Evolutionary conservation across 2,329 filamentous ascomycete genomes (phyloP).

Genomic region (Pseudodiploospora longispora): DNA sequence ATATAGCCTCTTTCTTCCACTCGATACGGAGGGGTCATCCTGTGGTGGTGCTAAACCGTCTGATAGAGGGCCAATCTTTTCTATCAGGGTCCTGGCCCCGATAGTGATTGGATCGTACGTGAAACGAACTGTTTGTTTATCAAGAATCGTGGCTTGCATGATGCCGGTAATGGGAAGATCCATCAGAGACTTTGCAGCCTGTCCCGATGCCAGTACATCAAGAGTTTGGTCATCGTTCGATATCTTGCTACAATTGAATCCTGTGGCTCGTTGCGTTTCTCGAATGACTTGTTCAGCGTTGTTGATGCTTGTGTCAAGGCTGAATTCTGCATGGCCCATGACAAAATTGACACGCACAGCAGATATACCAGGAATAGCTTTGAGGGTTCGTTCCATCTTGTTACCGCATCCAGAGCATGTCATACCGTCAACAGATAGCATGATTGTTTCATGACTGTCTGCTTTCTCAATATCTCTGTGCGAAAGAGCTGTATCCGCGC

Average conservation of each 20-base stretch:
- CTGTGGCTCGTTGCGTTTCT: constrained; percentile 18
- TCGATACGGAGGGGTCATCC: constrained; percentile 24
- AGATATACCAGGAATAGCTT: constrained; percentile 19
- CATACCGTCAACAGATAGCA: constrained; percentile 26
- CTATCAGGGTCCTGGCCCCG: constrained; percentile 23
- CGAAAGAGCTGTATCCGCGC: neutral
- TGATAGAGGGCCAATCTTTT: constrained; percentile 9
- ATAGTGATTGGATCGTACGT: constrained; percentile 26
- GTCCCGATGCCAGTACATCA: constrained; percentile 18
- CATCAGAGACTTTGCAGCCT: constrained; percentile 13
- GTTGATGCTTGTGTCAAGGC: constrained; percentile 16
- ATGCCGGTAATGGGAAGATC: constrained; percentile 17
- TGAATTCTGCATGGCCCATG: constrained; percentile 28
- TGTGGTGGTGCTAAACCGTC: constrained; percentile 22
- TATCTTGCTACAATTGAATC: constrained; percentile 20
- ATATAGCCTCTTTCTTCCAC: constrained; percentile 20
- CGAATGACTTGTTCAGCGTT: constrained; percentile 20
- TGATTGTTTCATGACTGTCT: constrained; percentile 17
- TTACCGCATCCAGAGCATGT: constrained; percentile 28
- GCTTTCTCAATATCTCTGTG: constrained; percentile 19
- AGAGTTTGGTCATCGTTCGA: constrained; percentile 19
- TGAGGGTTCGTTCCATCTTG: constrained; percentile 23
- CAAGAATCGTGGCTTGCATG: constrained; percentile 16
- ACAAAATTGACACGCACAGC: constrained; percentile 29
- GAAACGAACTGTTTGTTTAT: constrained; percentile 23